Evolutionary conservation across 768 basidiomycete genomes (phyloP), one percentile per base, ranked within the genome.

Genomic region (Melanogaster broomeanus): DNA sequence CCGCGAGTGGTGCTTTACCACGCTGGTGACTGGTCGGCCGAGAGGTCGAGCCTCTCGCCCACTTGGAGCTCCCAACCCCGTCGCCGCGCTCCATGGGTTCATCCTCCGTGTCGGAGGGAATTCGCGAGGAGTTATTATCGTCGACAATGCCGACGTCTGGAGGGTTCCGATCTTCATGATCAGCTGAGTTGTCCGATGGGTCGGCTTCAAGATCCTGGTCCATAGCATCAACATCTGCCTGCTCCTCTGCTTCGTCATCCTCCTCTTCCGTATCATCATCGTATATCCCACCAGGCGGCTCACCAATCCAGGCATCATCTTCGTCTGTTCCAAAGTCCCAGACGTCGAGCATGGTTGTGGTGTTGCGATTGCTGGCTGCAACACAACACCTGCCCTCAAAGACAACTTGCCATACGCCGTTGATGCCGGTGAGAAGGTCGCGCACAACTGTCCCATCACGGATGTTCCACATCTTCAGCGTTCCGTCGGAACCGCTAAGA

Each of bases 401-500:
- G 27, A 93, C 86, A 39, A 98, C 93, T 71, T 98, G 96, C 96
- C 96, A 99, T 21, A 99, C 97, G 12, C 93, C 94, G 16, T 86
- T 89, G 56, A 98, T 91, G 10, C 92, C 90, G 1, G 89, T 91
- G 57, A 98, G 74, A 56, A 99, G 75, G 65, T 98, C 97, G 30
- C 93, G 80, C 12, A 93, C 85, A 34, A 91, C 85, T 1, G 80
- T 79, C 19, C 96, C 97, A 49, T 94, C 90, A 33, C 86, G 75
- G 53, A 96, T 79, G 66, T 98, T 90, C 97, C 97, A 99, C 86
- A 98, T 90, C 78, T 98, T 98, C 60, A 99, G 77, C 52, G 90
- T 93, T 15, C 97, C 97, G 60, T 98, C 97, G 13, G 89, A 91
- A 12, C 96, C 96, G 62, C 89, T 92, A 25, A 99, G 79, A 40